Base-by-base conservation (phyloP, 768 basidiomycete genomes). In the Mycena amicta region DNA sequence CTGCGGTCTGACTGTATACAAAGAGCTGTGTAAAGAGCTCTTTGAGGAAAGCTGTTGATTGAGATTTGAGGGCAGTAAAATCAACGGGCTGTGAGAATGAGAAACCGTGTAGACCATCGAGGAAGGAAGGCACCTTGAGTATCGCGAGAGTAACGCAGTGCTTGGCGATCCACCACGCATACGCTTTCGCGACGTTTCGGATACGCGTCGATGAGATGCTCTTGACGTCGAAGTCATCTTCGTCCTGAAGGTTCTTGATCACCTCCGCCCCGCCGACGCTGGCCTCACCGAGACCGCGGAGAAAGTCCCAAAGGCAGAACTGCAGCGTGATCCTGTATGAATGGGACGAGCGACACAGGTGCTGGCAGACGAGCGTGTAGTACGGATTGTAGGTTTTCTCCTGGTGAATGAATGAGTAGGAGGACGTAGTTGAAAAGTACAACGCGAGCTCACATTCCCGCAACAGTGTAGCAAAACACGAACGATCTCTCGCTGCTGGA, bases 271-370 rank as follows among this genome's bases (percentile, higher is more conserved):
- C 93, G 2, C 93, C 93, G 31, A 95, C 91, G 28, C 75, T 82
- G 11, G 78, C 82, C 72, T 97, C 93, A 13, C 94, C 96, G 43
- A 98, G 77, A 59, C 92, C 92, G 8, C 96, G 89, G 27, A 98
- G 74, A 70, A 98, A 95, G 70, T 99, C 97, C 97, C 97, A 99
- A 5, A 98, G 75, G 65, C 88, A 92, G 71, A 92, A 98, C 68
- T 98, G 97, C 22, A 98, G 77, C 2, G 97, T 98, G 65, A 98
- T 89, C 67, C 86, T 92, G 77, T 94, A 88, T 4, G 89, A 84
- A 69, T 96, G 93, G 0, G 93, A 87, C 8, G 75, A 76, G 8
- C 81, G 78, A 67, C 92, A 92, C 27, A 98, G 85, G 13, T 92
- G 87, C 64, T 93, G 89, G 61, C 86, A 86, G 33, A 98, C 88